These are phyloP conservation scores for Sarocladiaceae sp. DNA, from an alignment of 2,329 filamentous ascomycete species.

Conservation along the genomic window DNA sequence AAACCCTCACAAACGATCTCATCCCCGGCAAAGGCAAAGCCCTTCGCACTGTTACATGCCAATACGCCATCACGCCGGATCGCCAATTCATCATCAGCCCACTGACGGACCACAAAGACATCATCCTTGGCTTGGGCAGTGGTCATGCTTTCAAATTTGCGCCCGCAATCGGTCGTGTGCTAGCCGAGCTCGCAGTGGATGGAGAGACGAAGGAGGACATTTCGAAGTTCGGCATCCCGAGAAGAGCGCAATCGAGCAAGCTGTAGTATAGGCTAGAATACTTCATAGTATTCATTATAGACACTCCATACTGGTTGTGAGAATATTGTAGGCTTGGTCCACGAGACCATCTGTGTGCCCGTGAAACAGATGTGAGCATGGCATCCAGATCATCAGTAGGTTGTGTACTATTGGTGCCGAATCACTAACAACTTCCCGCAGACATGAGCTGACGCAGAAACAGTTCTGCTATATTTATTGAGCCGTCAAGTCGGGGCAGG, in stretches of 20 bases:
- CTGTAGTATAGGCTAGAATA: too few relatives aligned
- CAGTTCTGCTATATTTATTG: too few relatives aligned
- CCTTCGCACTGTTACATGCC: slow-evolving; percentile 19
- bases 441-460: too few relatives aligned
- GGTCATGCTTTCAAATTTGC: slow-evolving; percentile 20
- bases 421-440: too few relatives aligned
- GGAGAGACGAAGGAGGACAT: slow-evolving; percentile 16
- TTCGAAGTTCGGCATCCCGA: slow-evolving; percentile 14
- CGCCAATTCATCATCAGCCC: slow-evolving; percentile 19
- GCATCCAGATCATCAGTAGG: too few relatives aligned
- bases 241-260: not conserved
- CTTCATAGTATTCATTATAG: too few relatives aligned
- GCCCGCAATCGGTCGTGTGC: slow-evolving; percentile 18
- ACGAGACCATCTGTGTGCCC: too few relatives aligned
- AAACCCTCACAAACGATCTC: not conserved
- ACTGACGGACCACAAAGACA: slow-evolving; percentile 12
- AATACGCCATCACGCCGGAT: slow-evolving; percentile 19
- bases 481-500: too few relatives aligned
- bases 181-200: slow-evolving; percentile 20
- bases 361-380: too few relatives aligned
- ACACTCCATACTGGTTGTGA: too few relatives aligned
- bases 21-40: slow-evolving; percentile 9
- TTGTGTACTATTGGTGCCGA: too few relatives aligned
- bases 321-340: too few relatives aligned
- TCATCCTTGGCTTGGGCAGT: slow-evolving; percentile 16